A percentile compares a stretch with the other conserved stretches of the same genome.
Evolutionary conservation across 345 rosid genomes (phyloP).

Genomic region (Eucalyptus sp.): DNA sequence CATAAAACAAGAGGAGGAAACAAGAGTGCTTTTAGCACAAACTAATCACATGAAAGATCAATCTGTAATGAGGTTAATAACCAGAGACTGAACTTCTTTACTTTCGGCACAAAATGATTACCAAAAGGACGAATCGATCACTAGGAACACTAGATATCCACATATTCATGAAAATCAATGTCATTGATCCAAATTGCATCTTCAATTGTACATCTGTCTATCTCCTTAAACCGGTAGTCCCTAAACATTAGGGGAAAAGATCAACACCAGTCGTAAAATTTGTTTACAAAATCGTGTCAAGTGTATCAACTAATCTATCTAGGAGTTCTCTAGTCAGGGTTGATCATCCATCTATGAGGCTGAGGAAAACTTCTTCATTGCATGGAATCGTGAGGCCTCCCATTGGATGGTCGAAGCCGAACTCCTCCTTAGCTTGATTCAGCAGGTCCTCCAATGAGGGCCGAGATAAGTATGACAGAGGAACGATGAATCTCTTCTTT

Average conservation of each 20-base stretch:
- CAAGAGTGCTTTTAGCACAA: background rate
- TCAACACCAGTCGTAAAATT: background rate
- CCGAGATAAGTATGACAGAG: slow-evolving; percentile 22
- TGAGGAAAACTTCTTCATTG: slow-evolving; percentile 18
- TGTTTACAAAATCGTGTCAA: background rate
- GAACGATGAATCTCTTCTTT: slow-evolving; percentile 26
- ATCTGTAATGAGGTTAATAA: background rate
- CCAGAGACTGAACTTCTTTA: background rate
- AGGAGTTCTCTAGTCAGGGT: background rate
- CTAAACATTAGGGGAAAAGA: background rate
- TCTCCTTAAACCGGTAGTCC: background rate
- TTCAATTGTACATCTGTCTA: background rate
- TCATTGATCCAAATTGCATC: background rate
- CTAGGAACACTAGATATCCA: background rate
- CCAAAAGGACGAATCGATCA: background rate
- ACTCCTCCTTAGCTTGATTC: slow-evolving; percentile 38
- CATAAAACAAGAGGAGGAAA: background rate
- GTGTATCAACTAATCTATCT: background rate
- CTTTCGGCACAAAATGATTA: background rate
- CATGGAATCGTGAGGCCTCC: slow-evolving; percentile 53
- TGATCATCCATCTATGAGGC: background rate
- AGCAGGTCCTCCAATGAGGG: slow-evolving; percentile 34
- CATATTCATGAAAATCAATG: background rate
- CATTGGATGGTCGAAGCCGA: slow-evolving; percentile 37
- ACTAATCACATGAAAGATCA: background rate